A percentile compares a stretch with the other conserved stretches of the same genome.
Evolutionary conservation across 164 flowering plant genomes (phyloP).

Genomic region (Protea cynaroides): DNA sequence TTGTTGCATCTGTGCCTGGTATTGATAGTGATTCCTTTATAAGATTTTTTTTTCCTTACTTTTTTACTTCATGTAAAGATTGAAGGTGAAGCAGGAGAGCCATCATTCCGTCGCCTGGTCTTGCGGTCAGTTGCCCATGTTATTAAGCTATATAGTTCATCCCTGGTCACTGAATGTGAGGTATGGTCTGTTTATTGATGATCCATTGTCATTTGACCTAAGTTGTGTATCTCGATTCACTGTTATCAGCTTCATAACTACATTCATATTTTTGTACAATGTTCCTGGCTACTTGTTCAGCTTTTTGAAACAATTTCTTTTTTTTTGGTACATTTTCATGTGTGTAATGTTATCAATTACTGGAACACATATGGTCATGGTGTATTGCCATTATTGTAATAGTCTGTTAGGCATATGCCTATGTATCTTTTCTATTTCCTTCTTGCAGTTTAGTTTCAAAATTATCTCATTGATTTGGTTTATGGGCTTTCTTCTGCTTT

Average conservation of each 20-base stretch:
- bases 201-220: not conserved
- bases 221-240: not conserved
- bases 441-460: too few relatives aligned
- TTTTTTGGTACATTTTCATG: too few relatives aligned
- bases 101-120: conserved; percentile 88
- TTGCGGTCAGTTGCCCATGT: conserved; percentile 94
- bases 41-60: not conserved
- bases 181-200: conserved; percentile 27
- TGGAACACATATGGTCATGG: too few relatives aligned
- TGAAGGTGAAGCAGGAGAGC: conserved; percentile 96
- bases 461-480: too few relatives aligned
- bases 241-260: not conserved
- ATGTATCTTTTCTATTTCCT: too few relatives aligned
- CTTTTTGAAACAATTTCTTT: too few relatives aligned
- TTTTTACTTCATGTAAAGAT: conserved; percentile 25
- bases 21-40: not conserved
- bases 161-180: conserved; percentile 93
- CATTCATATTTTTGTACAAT: not conserved
- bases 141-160: conserved; percentile 87
- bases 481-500: too few relatives aligned
- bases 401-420: too few relatives aligned
- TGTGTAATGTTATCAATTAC: too few relatives aligned
- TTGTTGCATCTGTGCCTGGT: not conserved
- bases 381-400: too few relatives aligned
- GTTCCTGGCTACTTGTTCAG: not conserved